phyloP scores from a whole-genome alignment of 225 moss, liverwort and hornwort genomes.

The Sphagnum contortum region DNA sequence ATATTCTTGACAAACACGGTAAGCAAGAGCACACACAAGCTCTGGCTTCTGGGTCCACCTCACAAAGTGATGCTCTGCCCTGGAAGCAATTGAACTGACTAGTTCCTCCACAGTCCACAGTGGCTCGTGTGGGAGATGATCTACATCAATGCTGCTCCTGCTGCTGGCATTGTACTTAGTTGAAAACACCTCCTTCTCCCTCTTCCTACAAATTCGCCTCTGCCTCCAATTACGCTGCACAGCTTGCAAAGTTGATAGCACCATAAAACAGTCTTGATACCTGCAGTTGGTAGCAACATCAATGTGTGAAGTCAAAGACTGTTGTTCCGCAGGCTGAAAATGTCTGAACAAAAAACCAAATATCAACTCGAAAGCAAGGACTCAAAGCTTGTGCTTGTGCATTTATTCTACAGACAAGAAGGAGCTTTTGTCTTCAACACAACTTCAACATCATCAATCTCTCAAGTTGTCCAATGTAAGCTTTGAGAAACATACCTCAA shows the following conservation, averaged over 20 bases:
- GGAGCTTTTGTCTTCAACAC: background rate
- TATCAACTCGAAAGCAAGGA: background rate
- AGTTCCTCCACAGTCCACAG: conserved; percentile 88
- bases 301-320: background rate
- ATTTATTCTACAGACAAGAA: background rate
- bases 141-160: background rate
- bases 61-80: conserved; percentile 62
- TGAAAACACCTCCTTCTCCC: background rate
- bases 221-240: conserved; percentile 62
- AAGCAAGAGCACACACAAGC: conserved; percentile 73
- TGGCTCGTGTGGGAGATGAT: conserved; percentile 35
- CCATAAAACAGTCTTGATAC: conserved; percentile 70
- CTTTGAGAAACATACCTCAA: conserved; percentile 19
- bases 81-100: conserved; percentile 54
- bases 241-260: conserved; percentile 71
- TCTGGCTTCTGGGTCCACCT: conserved; percentile 91
- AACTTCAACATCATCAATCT: background rate
- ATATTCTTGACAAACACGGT: conserved; percentile 71
- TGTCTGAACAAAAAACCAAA: background rate
- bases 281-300: conserved; percentile 16
- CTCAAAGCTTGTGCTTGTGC: background rate
- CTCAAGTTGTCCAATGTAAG: background rate
- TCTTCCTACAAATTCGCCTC: conserved; percentile 24
- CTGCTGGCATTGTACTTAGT: conserved; percentile 2
- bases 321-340: background rate